Percentiles rank a stretch among this genome's conserved stretches.
These are phyloP conservation scores for Paraconiothyrium sp. DNA, from an alignment of 2,329 filamentous ascomycete species.

Conservation along the genomic window DNA sequence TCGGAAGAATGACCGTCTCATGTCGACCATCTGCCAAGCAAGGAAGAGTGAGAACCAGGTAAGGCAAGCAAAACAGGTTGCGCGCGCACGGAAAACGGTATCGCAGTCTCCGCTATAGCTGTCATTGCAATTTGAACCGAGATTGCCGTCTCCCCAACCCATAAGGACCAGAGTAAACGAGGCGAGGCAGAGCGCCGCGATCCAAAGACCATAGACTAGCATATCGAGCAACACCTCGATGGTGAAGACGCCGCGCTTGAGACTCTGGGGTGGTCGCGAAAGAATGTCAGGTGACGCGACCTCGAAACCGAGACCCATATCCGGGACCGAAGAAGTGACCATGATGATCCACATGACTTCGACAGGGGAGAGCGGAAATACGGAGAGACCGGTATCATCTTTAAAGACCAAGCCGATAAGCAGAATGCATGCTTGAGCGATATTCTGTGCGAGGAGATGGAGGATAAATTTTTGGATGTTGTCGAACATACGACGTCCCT, in stretches of 20 bases:
- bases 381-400: conserved; percentile 74
- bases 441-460: conserved; percentile 78
- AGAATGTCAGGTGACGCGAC: conserved; percentile 79
- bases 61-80: conserved; percentile 76
- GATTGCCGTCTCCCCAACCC: conserved; percentile 44
- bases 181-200: conserved; percentile 45
- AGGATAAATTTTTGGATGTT: conserved; percentile 91
- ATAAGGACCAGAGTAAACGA: conserved; percentile 50
- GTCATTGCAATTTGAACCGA: conserved; percentile 49
- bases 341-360: conserved; percentile 96
- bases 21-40: conserved; percentile 80
- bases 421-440: conserved; percentile 82
- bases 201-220: conserved; percentile 51
- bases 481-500: conserved; percentile 85
- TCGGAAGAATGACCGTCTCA: conserved; percentile 77
- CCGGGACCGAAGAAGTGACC: conserved; percentile 86
- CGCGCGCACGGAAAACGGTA: conserved; percentile 63
- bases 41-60: conserved; percentile 81
- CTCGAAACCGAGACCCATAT: conserved; percentile 88
- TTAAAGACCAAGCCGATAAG: conserved; percentile 85
- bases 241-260: conserved; percentile 51
- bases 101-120: conserved; percentile 43
- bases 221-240: conserved; percentile 50
- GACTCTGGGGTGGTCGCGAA: conserved; percentile 78
- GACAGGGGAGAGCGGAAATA: conserved; percentile 85